Base-by-base conservation (phyloP, 495 filamentous ascomycete species). In the Opeltia flavorubescens region DNA sequence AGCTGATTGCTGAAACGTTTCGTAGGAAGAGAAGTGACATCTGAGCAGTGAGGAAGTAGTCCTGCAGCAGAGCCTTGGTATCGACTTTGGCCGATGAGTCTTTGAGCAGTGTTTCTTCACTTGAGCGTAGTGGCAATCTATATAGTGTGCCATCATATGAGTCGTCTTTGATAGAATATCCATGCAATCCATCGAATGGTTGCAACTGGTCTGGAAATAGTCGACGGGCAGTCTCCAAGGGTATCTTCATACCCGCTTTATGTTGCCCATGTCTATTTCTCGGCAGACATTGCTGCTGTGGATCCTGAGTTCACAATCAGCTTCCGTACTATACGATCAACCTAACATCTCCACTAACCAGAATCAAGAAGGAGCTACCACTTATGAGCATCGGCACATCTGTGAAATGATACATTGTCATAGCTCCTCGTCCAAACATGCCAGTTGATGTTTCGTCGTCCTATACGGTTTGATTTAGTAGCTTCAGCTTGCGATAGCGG, bases 351-450 rank as follows among this genome's bases (percentile, higher is more conserved):
- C 15, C 1, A 15, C 34, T 17, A 36, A 36, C 34, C 2, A 69
- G 55, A 23, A 68, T 63, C 5, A 69, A 44, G 23, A 63, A 58
- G 11, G 33, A 64, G 23, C 56, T 57, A 8, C 63, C 63, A 0
- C 64, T 64, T 30, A 69, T 45, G 13, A 68, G 57, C 53, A 64
- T 66, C 15, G 66, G 66, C 9, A 63, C 60, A 33, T 63, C 60
- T 31, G 66, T 68, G 56, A 64, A 69, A 45, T 69, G 66, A 54
- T 64, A 69, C 65, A 68, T 68, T 6, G 61, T 68, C 35, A 67
- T 55, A 11, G 63, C 62, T 6, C 66, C 66, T 11, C 66, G 52
- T 11, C 66, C 66, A 42, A 67, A 69, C 48, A 62, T 63, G 21
- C 66, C 66, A 12, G 66, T 66, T 4, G 63, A 55, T 4, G 49